A percentile compares a stretch with the other conserved stretches of the same genome.
Evolutionary conservation across 2,329 filamentous ascomycete genomes (phyloP).

Genomic region (Grosmannia serpens): DNA sequence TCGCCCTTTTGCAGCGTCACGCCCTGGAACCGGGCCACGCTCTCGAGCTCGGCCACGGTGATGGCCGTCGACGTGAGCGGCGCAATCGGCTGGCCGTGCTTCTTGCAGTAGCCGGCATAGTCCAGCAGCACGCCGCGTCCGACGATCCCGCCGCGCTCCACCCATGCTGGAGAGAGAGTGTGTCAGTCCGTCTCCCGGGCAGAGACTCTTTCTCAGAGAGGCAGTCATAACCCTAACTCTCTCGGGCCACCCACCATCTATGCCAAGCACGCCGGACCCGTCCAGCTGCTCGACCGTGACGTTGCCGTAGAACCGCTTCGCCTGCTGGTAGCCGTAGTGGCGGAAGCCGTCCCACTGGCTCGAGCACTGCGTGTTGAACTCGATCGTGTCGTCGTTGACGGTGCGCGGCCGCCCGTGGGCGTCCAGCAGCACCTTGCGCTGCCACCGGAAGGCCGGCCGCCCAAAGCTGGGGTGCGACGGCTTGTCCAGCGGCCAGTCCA

Average conservation of each 20-base stretch:
- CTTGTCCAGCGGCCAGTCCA: conserved; percentile 48
- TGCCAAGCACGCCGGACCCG: conserved; percentile 3
- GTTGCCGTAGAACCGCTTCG: conserved; percentile 8
- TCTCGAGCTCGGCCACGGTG: conserved; percentile 18
- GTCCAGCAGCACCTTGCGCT: conserved; percentile 4
- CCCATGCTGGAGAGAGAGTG: conserved; percentile 7
- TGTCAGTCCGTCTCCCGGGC: neutral
- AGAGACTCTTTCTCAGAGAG: no score
- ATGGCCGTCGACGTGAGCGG: conserved; percentile 13
- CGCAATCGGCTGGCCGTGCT: conserved; percentile 5
- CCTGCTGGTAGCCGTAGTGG: conserved; percentile 20
- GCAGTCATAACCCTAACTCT: no score
- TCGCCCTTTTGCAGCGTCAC: conserved; percentile 23
- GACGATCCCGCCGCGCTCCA: conserved; percentile 25
- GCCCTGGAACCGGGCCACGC: conserved; percentile 22
- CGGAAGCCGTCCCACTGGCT: conserved; percentile 39
- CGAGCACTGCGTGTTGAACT: conserved; percentile 34
- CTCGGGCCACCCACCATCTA: conserved; percentile 4
- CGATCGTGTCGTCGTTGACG: conserved; percentile 37
- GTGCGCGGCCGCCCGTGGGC: conserved; percentile 14
- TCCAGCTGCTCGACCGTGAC: conserved; percentile 6
- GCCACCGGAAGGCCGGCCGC: conserved; percentile 35
- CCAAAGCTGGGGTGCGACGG: conserved; percentile 25
- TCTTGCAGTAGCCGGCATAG: conserved; percentile 15
- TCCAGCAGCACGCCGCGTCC: conserved; percentile 37